These are phyloP conservation scores for Penicillium goetzii DNA, from an alignment of 495 filamentous ascomycete species.

Conservation along the genomic window DNA sequence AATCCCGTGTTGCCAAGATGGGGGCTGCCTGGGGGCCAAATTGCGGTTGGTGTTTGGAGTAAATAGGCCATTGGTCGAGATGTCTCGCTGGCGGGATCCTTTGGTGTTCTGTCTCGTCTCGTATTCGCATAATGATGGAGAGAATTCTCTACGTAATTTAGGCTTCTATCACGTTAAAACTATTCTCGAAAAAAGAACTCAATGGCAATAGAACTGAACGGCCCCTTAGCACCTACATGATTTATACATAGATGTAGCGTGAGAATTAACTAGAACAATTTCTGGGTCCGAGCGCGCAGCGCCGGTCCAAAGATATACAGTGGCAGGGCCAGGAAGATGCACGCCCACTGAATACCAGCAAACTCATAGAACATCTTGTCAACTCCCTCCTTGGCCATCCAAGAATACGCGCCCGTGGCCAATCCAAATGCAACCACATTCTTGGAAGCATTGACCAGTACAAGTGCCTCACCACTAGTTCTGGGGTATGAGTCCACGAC, in stretches of 20 bases:
- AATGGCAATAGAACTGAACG: background rate
- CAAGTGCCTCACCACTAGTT: conserved; percentile 36
- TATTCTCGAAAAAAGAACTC: background rate
- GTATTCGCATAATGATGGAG: background rate
- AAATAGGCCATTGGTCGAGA: background rate
- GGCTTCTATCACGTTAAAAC: too few relatives aligned
- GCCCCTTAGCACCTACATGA: background rate
- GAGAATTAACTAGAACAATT: conserved; percentile 15
- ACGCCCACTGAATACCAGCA: conserved; percentile 43
- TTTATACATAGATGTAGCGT: background rate
- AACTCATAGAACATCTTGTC: conserved; percentile 46
- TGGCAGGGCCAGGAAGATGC: conserved; percentile 35
- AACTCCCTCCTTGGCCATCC: conserved; percentile 39
- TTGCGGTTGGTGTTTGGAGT: too few relatives aligned
- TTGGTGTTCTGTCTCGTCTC: background rate
- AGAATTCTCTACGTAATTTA: too few relatives aligned
- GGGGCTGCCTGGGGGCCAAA: too few relatives aligned
- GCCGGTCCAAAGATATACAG: conserved; percentile 41
- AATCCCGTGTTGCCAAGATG: too few relatives aligned
- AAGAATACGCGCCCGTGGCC: conserved; percentile 29
- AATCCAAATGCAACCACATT: conserved; percentile 47
- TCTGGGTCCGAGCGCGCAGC: conserved; percentile 31
- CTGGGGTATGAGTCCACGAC: conserved; percentile 38
- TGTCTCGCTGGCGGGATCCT: background rate
- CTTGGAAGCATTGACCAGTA: conserved; percentile 45